Conservation (phyloP, 2,329 filamentous ascomycete species). For the Aspergillus sclerotialis region DNA sequence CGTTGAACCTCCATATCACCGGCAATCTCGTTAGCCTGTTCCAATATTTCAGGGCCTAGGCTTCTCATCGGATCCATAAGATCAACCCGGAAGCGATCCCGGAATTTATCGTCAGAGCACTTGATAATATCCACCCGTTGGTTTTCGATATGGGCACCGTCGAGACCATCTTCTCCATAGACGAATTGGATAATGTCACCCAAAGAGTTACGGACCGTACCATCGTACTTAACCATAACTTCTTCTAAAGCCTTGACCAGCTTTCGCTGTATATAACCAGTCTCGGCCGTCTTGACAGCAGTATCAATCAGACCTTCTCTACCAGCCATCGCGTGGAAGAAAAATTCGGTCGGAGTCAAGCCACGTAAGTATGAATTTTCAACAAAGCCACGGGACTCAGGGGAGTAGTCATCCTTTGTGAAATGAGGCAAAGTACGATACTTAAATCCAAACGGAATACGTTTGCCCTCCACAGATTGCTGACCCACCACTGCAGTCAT, state of each 20-base stretch:
- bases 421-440: conserved; percentile 96
- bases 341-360: conserved; percentile 91
- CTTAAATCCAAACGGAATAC: conserved; percentile 98
- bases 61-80: conserved; percentile 64
- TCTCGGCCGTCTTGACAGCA: conserved; percentile 98
- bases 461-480: conserved; percentile 96
- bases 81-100: conserved; percentile 76
- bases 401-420: conserved; percentile 98
- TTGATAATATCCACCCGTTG: conserved; percentile 83
- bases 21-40: conserved; percentile 77
- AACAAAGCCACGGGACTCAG: conserved; percentile 92
- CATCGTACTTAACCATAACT: conserved; percentile 94
- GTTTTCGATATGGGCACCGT: conserved; percentile 88
- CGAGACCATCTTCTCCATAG: conserved; percentile 94
- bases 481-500: conserved; percentile 98
- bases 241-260: conserved; percentile 97
- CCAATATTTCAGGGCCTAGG: conserved; percentile 64
- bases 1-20: conserved; percentile 84
- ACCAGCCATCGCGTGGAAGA: conserved; percentile 99
- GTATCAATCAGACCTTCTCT: conserved; percentile 99
- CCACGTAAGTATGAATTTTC: conserved; percentile 98
- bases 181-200: conserved; percentile 96
- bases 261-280: conserved; percentile 97
- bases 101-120: conserved; percentile 69
- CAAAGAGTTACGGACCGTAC: conserved; percentile 91